Evolutionary conservation across 352 stramenopile genomes (phyloP).

Genomic region (Pseudoperonospora humuli): DNA sequence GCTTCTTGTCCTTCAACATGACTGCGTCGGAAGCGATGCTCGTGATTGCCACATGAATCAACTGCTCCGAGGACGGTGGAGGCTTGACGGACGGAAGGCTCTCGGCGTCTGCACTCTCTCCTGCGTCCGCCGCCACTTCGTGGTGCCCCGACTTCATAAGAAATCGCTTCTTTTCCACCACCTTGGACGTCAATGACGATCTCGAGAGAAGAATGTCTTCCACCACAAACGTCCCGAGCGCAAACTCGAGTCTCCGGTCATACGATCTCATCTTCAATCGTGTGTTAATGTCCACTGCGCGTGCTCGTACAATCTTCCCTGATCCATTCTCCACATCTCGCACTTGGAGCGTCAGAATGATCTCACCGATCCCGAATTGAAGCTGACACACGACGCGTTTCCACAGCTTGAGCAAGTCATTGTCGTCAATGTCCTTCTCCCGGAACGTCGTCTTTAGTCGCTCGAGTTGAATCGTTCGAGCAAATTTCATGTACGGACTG

Average conservation of each 20-base stretch:
- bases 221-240: conserved; percentile 59
- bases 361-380: conserved; percentile 46
- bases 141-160: conserved; percentile 60
- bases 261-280: conserved; percentile 56
- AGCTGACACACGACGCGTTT: conserved; percentile 56
- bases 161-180: conserved; percentile 37
- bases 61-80: conserved; percentile 28
- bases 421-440: conserved; percentile 54
- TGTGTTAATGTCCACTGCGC: conserved; percentile 52
- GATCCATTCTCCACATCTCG: conserved; percentile 28
- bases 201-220: conserved; percentile 55
- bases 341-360: conserved; percentile 49
- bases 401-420: conserved; percentile 75
- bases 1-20: conserved; percentile 39
- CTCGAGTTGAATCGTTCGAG: conserved; percentile 32
- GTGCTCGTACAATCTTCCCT: conserved; percentile 49
- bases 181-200: conserved; percentile 12
- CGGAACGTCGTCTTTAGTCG: conserved; percentile 23
- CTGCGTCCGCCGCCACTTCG: conserved; percentile 14
- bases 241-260: conserved; percentile 63
- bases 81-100: conserved; percentile 3
- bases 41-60: conserved; percentile 72
- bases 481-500: conserved; percentile 31
- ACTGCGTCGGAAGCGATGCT: conserved; percentile 57
- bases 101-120: conserved; percentile 10